A percentile compares a stretch with the other conserved stretches of the same genome.
phyloP scores from a whole-genome alignment of 345 rosid species.

The Lumnitzera racemosa region DNA sequence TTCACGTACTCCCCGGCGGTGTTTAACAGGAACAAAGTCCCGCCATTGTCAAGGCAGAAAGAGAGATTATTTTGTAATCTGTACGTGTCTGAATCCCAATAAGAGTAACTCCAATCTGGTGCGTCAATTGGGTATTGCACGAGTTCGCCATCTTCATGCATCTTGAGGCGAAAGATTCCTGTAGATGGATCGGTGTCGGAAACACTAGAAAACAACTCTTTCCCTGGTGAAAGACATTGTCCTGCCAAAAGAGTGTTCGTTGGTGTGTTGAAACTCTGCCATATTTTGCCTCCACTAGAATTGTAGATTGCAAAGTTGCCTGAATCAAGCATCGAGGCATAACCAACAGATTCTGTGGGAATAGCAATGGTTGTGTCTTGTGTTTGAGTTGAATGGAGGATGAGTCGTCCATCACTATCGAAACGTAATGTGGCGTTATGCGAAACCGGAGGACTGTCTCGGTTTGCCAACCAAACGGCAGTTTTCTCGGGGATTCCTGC shows the following conservation, averaged over 20 bases:
- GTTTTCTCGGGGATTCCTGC: background rate
- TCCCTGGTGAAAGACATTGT: background rate
- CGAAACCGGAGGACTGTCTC: slow-evolving; percentile 11
- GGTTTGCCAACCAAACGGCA: slow-evolving; percentile 20
- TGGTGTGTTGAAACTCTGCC: slow-evolving; percentile 25
- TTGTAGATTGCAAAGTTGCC: slow-evolving; percentile 18
- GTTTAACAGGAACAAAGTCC: too few relatives aligned
- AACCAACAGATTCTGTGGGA: background rate
- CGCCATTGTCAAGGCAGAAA: too few relatives aligned
- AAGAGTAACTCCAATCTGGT: background rate
- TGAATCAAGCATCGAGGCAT: slow-evolving; percentile 21
- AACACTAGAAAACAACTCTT: slow-evolving; percentile 3
- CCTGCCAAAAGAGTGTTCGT: slow-evolving; percentile 23
- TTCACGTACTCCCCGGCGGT: too few relatives aligned
- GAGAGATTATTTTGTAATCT: too few relatives aligned
- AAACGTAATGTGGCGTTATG: slow-evolving; percentile 9
- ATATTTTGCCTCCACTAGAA: background rate
- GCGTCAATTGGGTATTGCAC: slow-evolving; percentile 15
- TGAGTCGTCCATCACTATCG: slow-evolving; percentile 3
- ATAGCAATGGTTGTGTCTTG: background rate
- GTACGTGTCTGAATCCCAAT: background rate
- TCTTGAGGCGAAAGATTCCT: slow-evolving; percentile 11
- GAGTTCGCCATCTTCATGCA: slow-evolving; percentile 25
- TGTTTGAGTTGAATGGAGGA: background rate
- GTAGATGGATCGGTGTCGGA: slow-evolving; percentile 14